Evolutionary conservation across 2,329 filamentous ascomycete genomes (phyloP).

Genomic region (Madurella fahalii): DNA sequence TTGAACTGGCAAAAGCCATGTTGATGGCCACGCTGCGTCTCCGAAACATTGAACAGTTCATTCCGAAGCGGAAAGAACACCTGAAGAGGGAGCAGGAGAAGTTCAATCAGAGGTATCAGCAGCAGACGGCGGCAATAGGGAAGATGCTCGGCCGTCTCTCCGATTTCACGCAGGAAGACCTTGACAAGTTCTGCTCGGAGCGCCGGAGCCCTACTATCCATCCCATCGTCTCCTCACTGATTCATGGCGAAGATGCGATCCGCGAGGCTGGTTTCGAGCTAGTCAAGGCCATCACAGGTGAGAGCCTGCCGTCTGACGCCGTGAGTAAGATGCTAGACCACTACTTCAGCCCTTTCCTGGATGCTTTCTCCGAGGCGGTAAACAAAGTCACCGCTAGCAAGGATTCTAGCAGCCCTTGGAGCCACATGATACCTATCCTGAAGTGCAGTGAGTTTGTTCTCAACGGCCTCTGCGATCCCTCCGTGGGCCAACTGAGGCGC

Average conservation of each 20-base stretch:
- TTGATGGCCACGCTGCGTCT: slow-evolving; percentile 67
- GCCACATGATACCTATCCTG: slow-evolving; percentile 53
- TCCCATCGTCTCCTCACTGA: slow-evolving; percentile 71
- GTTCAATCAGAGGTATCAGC: slow-evolving; percentile 62
- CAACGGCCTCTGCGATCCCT: slow-evolving; percentile 52
- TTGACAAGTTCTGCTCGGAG: slow-evolving; percentile 66
- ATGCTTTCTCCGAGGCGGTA: slow-evolving; percentile 42
- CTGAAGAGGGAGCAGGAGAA: slow-evolving; percentile 49
- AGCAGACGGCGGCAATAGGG: slow-evolving; percentile 57
- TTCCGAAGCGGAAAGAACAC: slow-evolving; percentile 47
- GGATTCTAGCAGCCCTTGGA: slow-evolving; percentile 46
- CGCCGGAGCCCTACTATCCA: slow-evolving; percentile 58
- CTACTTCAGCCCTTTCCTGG: slow-evolving; percentile 42
- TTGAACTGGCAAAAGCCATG: slow-evolving; percentile 71
- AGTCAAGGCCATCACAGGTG: slow-evolving; percentile 74
- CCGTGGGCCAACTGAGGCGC: slow-evolving; percentile 52
- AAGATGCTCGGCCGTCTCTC: slow-evolving; percentile 74
- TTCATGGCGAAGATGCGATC: slow-evolving; percentile 74
- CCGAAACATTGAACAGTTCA: slow-evolving; percentile 71
- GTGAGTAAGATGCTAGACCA: slow-evolving; percentile 43
- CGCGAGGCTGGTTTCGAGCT: slow-evolving; percentile 77
- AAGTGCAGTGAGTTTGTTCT: slow-evolving; percentile 56
- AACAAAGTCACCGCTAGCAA: slow-evolving; percentile 39
- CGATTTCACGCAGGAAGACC: slow-evolving; percentile 66
- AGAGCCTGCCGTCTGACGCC: slow-evolving; percentile 51